Evolutionary conservation across 2,329 filamentous ascomycete genomes (phyloP), one percentile per base, ranked within the genome.

Genomic region (Cordyceps javanica): DNA sequence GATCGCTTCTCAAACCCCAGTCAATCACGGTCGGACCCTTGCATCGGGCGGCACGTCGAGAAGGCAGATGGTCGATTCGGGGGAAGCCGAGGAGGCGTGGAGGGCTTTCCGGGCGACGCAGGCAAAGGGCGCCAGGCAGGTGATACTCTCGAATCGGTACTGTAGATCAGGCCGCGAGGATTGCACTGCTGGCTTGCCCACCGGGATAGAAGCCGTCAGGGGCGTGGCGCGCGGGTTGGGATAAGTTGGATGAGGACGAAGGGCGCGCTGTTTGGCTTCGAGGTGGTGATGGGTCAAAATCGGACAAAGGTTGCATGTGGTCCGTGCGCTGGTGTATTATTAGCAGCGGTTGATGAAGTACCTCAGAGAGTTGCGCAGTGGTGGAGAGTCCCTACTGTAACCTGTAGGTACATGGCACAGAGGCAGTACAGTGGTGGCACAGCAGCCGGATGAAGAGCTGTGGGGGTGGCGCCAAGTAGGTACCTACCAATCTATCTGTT

Each of bases 171-270:
- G 57, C 58, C 61, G 56, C 60, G 60, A 50, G 45, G 51, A 45
- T 53, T 59, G 61, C 59, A 57, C 62, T 57, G 38, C 51, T 61
- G 56, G 57, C 61, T 61, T 58, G 55, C 60, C 58, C 41, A 42
- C 55, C 57, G 42, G 49, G 28, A 51, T 36, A 41, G 46, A 50
- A 44, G 55, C 55, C 45, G 46, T 57, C 19, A 36, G 39, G 55
- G 49, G 51, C 55, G 46, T 48, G 55, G 62, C 55, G 55, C 59
- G 60, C 41, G 53, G 49, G 54, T 44, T n/a, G 46, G 51, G 36
- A 42, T 53, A 28, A 36, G 46, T 49, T 57, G 58, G 49, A 30
- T 48, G 45, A 57, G 49, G 49, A 39, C 38, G 49, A 57, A 45
- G 45, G 32, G 58, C 59, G 55, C 52, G 57, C 26, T 59, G 45